phyloP scores from a whole-genome alignment of 2,329 filamentous ascomycete species.

The Colletotrichum abscissum region DNA sequence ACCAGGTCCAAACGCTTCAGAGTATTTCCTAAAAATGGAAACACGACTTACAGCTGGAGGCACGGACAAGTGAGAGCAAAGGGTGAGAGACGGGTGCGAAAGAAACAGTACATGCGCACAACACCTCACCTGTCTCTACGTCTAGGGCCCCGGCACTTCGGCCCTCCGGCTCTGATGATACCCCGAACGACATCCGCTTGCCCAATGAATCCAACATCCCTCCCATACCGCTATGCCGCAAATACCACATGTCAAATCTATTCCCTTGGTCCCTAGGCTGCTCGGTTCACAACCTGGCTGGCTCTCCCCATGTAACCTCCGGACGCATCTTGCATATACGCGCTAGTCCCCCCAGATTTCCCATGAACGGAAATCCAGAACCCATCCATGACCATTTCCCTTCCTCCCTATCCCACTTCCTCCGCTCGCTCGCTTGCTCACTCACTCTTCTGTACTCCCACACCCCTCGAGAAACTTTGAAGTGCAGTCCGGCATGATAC shows the following conservation, averaged over 20 bases:
- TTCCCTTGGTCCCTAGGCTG: not conserved
- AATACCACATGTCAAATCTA: not conserved
- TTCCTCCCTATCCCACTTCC: not conserved
- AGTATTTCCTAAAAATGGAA: not conserved
- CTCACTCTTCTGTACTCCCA: not conserved
- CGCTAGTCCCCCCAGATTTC: conserved; percentile 21
- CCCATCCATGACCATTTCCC: not conserved
- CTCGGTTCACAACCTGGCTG: not conserved
- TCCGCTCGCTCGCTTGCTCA: not conserved
- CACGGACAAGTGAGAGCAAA: too few species aligned
- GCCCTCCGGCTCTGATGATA: not conserved
- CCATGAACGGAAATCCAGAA: conserved; percentile 6
- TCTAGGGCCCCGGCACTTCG: not conserved
- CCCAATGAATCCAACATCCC: not conserved
- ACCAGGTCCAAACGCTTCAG: not conserved
- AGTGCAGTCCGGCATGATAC: not conserved
- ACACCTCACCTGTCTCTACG: too few species aligned
- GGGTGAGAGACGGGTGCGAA: not conserved
- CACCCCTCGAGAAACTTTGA: not conserved
- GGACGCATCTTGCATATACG: conserved; percentile 30
- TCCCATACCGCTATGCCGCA: not conserved
- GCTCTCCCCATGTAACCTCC: conserved; percentile 24
- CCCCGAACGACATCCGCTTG: not conserved
- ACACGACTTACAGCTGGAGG: not conserved
- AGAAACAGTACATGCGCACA: not conserved